A percentile compares a stretch with the other conserved stretches of the same genome.
These are phyloP conservation scores for Lactarius psammicola DNA, from an alignment of 768 basidiomycete genomes.

Conservation along the genomic window DNA sequence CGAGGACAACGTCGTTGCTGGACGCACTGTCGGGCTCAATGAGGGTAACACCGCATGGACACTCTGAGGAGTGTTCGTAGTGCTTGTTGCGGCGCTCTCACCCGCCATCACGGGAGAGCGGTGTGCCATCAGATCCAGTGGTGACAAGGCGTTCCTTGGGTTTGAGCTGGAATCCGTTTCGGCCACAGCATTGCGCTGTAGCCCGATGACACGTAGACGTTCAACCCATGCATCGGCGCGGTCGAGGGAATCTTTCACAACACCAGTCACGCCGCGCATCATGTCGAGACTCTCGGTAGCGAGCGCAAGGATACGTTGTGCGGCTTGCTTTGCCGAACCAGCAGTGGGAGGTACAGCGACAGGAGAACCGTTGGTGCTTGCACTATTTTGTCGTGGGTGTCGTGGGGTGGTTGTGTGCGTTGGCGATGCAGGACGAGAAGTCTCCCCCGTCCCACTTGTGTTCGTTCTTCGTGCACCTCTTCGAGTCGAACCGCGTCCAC, in stretches of 20 bases:
- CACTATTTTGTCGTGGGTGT: conserved; percentile 33
- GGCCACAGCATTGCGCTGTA: conserved; percentile 50
- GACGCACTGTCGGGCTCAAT: conserved; percentile 21
- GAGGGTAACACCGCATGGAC: conserved; percentile 17
- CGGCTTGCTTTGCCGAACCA: conserved; percentile 65
- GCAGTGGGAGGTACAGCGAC: conserved; percentile 39
- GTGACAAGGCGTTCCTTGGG: background rate
- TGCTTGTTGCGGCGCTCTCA: conserved; percentile 27
- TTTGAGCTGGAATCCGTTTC: conserved; percentile 4
- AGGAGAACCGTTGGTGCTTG: conserved; percentile 29
- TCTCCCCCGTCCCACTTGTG: conserved; percentile 26
- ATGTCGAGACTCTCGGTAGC: conserved; percentile 92
- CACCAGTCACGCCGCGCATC: conserved; percentile 84
- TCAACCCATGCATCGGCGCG: conserved; percentile 91
- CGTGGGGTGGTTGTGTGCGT: no score
- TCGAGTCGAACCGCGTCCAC: conserved; percentile 27
- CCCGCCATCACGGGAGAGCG: conserved; percentile 19
- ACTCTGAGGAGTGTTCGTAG: conserved; percentile 18
- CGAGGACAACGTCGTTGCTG: conserved; percentile 19
- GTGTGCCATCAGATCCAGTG: conserved; percentile 22
- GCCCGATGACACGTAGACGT: conserved; percentile 70
- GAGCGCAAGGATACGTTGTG: conserved; percentile 76
- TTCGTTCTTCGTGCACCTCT: conserved; percentile 24
- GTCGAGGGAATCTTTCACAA: conserved; percentile 85
- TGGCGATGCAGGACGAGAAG: conserved; percentile 36